phyloP scores from a whole-genome alignment of 2,329 filamentous ascomycete genomes.

The Fusarium bulbicola region DNA sequence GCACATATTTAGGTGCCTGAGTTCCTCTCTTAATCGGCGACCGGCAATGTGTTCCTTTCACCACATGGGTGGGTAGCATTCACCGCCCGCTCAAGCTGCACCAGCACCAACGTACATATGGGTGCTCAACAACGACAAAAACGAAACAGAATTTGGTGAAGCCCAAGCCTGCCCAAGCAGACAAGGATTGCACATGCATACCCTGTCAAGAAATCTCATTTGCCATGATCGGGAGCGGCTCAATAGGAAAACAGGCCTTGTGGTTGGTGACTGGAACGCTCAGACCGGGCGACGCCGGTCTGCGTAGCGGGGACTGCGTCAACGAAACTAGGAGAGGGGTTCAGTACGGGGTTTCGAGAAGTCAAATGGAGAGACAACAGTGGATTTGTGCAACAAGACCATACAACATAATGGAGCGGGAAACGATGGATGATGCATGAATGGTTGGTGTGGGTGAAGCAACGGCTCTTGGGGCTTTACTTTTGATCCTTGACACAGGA shows the following conservation, averaged over 20 bases:
- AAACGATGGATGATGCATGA: not conserved
- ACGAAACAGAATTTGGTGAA: constrained; percentile 14
- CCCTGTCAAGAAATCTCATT: constrained; percentile 8
- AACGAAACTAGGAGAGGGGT: constrained; percentile 21
- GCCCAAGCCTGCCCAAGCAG: constrained; percentile 6
- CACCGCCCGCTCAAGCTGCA: constrained; percentile 22
- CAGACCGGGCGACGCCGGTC: constrained; percentile 15
- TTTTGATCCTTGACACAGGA: constrained; percentile 7
- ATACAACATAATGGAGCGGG: constrained; percentile 9
- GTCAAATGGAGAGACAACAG: constrained; percentile 30
- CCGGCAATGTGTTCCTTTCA: not conserved
- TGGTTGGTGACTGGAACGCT: constrained; percentile 18
- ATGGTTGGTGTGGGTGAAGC: constrained; percentile 14
- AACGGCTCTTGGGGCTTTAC: constrained; percentile 3
- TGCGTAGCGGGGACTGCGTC: constrained; percentile 23
- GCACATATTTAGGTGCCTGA: not conserved
- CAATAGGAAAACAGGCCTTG: not conserved
- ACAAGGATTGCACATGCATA: constrained; percentile 5
- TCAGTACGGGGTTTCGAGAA: constrained; percentile 9
- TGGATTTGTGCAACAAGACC: constrained; percentile 35
- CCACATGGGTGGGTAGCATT: constrained; percentile 3
- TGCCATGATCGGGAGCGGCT: not conserved
- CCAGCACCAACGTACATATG: constrained; percentile 9
- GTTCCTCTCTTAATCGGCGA: not conserved
- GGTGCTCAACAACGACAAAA: constrained; percentile 7